Base-by-base conservation (phyloP, 2,329 filamentous ascomycete genomes). In the Thermothelomyces thermophilus region DNA sequence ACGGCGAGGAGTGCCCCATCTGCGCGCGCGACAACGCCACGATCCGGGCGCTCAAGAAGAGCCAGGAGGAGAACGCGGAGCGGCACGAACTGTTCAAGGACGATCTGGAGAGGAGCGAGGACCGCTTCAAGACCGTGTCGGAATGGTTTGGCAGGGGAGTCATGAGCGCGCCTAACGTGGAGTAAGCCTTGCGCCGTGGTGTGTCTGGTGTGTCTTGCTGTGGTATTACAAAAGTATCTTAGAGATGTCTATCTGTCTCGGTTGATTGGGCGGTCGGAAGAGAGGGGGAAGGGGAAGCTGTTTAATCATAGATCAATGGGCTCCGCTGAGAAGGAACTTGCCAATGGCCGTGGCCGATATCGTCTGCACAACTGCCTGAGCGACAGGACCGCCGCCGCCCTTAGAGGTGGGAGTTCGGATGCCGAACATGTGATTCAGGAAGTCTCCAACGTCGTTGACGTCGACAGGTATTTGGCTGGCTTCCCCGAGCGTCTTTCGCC, bases 71-170 rank as follows among this genome's bases (percentile, higher is more conserved):
- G 68, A 86, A 86, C 43, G 86, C 88, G 0, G 86, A 84, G 57
- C 80, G 89, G 62, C 90, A 97, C 69, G 91, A 96, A 59, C 69
- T 97, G 60, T 98, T 98, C 71, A 79, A 82, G 67, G 80, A 86
- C 52, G 89, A 90, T 58, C 68, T 98, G 56, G 82, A 82, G 62
- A 70, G 83, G 56, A 88, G 86, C 48, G 82, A 83, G 34, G 90
- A 95, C 67, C 78, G 87, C 46, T 96, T 97, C 66, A 86, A 81
- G n/a, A 91, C 89, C 1, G 80, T 97, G 49, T 88, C 89, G 53
- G 89, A 95, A 64, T 98, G 93, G 80, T 97, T 95, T 73, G 91
- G 90, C 1, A 74, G 90, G 50, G 91, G 93, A 1, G 90, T 97
- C 3, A 95, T 97, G 90, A 79, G 75, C 22, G 74, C 63, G 16